A percentile compares a stretch with the other conserved stretches of the same genome.
Conservation (phyloP, 2,329 filamentous ascomycete species). For the Fusarium hainanense region DNA sequence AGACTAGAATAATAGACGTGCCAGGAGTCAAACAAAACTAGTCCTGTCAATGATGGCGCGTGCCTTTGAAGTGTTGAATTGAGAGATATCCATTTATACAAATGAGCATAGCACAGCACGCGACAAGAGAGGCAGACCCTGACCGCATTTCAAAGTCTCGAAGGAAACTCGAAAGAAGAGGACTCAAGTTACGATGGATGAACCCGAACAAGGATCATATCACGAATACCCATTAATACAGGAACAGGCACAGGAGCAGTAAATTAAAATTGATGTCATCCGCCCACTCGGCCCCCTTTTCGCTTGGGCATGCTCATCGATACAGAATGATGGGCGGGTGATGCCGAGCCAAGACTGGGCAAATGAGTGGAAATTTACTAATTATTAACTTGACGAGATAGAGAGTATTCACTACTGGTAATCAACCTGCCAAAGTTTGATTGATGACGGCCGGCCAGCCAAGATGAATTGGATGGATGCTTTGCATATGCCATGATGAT, state of each 20-base stretch:
- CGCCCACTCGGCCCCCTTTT: slow-evolving; percentile 40
- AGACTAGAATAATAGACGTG: too few species aligned
- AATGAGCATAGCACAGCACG: not conserved
- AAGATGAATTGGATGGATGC: not conserved
- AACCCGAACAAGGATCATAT: slow-evolving; percentile 3
- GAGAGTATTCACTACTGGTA: not conserved
- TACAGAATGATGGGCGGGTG: slow-evolving; percentile 37
- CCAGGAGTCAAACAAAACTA: not conserved
- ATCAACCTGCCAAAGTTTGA: not conserved
- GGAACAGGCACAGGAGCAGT: slow-evolving; percentile 2
- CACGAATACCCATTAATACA: slow-evolving; percentile 9
- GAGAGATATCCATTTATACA: not conserved
- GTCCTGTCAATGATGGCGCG: not conserved
- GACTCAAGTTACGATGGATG: not conserved
- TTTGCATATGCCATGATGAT: slow-evolving; percentile 1
- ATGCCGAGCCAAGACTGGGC: slow-evolving; percentile 36
- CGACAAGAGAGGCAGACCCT: not conserved
- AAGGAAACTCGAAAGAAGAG: not conserved
- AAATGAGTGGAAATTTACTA: slow-evolving; percentile 38
- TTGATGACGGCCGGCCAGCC: not conserved
- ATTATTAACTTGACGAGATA: slow-evolving; percentile 9
- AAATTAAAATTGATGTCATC: slow-evolving; percentile 48
- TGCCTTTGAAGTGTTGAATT: not conserved
- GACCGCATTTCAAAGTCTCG: not conserved
- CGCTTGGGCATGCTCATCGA: slow-evolving; percentile 32